Evolutionary conservation across 2,329 filamentous ascomycete genomes (phyloP).

Genomic region (Chaetothyriales sp.): DNA sequence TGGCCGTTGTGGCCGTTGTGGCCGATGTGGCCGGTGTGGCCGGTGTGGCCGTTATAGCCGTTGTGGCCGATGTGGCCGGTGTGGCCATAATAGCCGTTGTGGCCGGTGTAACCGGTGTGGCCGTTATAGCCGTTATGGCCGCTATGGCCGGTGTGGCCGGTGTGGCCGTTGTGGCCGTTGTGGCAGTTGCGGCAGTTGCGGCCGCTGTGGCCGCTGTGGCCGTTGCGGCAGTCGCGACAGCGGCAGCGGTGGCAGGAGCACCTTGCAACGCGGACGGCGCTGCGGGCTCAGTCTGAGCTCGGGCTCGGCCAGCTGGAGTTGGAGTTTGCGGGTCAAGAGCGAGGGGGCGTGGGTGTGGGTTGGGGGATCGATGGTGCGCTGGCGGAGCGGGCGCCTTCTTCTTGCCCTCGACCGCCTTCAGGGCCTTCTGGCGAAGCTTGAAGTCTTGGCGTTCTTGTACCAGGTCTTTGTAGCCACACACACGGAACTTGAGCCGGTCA

Average conservation of each 20-base stretch:
- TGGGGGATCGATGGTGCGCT: neutral
- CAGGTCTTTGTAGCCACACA: slow-evolving; percentile 45
- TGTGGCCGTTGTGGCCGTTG: too few species aligned
- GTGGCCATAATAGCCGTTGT: too few species aligned
- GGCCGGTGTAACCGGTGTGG: too few species aligned
- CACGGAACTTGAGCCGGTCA: slow-evolving; percentile 38
- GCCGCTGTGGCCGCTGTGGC: neutral
- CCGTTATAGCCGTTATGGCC: neutral
- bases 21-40: too few species aligned
- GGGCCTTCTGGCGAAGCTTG: slow-evolving; percentile 13
- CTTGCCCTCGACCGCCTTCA: neutral
- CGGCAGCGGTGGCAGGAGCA: neutral
- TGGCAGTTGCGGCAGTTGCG: too few species aligned
- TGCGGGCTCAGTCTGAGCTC: neutral
- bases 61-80: neutral
- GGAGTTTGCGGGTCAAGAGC: neutral
- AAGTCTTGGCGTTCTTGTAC: slow-evolving; percentile 35
- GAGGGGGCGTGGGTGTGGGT: neutral
- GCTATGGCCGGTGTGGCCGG: too few species aligned
- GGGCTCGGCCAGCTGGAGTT: too few species aligned
- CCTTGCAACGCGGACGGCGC: neutral
- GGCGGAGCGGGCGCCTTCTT: neutral
- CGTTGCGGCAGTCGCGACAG: neutral
- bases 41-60: too few species aligned
- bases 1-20: too few species aligned